Base-by-base conservation (phyloP, 2,329 filamentous ascomycete species). In the Cytospora piceicola region DNA sequence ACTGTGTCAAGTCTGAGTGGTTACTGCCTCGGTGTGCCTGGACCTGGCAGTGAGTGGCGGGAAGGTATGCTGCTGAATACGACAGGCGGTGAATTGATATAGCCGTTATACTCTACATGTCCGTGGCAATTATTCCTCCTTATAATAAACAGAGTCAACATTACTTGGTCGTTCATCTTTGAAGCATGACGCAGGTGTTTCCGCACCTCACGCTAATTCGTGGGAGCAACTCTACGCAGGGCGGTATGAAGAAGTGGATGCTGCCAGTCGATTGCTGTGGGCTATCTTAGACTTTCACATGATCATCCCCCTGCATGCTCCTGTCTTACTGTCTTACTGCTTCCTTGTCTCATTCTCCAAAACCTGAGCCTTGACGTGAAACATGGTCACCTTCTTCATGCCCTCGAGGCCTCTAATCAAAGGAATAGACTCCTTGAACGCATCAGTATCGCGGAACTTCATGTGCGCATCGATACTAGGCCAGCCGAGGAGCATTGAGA, bases 381-480 rank as follows among this genome's bases (percentile, higher is more conserved):
- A 68, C 63, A 72, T 66, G 8, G 30, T 54, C 51, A 71, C 30
- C 36, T 65, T 69, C 32, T 69, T 67, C 54, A 72, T 15, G 12
- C 72, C 72, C 51, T 73, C 72, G 4, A 69, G 65, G 6, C 57
- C 63, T 49, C 71, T 66, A 22, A 76, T 9, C 22, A 75, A 3
- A 0, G 68, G 64, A 29, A 78, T 71, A n/a, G 72, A 72, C 9
- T 77, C 71, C 67, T 77, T 76, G 49, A 79, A 80, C 0, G 68
- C 66, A 11, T 75, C 65, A 7, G 73, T 77, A 36, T 77, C 74
- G 1, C 76, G 70, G 65, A 76, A 80, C 59, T 71, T 70, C 64
- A 71, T 65, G 56, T 80, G 79, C 32, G 75, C 75, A 46, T 79
- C 75, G 1, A 78, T 68, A 39, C 75, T 78, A 0, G 75, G 70